Conservation (phyloP, 2,329 filamentous ascomycete species). For the Trichophyton verrucosum region DNA sequence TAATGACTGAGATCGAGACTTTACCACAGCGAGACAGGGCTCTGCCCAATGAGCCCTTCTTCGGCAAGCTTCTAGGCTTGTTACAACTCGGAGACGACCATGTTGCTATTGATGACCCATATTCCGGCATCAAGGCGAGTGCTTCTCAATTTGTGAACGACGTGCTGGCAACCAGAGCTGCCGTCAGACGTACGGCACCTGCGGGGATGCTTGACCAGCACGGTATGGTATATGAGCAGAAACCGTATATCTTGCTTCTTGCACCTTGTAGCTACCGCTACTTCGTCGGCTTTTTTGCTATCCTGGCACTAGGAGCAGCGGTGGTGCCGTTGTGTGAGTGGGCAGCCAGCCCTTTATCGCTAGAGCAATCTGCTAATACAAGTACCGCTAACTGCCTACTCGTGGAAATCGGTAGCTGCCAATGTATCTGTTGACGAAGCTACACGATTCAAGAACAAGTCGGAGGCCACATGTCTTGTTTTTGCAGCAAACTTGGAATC, state of each 20-base stretch:
- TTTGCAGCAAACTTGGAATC: background rate
- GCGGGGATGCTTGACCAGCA: background rate
- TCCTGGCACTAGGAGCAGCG: slow-evolving; percentile 37
- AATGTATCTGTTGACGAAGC: background rate
- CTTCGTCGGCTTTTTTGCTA: slow-evolving; percentile 36
- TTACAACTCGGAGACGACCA: background rate
- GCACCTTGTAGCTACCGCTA: slow-evolving; percentile 39
- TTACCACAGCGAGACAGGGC: background rate
- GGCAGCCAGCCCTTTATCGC: background rate
- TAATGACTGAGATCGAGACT: background rate
- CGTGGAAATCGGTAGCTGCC: background rate
- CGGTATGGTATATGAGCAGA: background rate
- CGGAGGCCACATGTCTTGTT: background rate
- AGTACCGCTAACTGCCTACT: background rate
- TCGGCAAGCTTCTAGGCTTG: background rate
- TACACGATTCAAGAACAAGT: background rate
- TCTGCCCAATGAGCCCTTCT: slow-evolving; percentile 2
- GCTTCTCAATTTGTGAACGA: background rate
- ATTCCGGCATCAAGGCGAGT: background rate
- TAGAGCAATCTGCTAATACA: background rate
- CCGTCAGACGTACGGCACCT: background rate
- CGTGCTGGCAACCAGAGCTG: background rate
- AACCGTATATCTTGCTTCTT: slow-evolving; percentile 30
- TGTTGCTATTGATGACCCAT: background rate
- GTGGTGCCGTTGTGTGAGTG: slow-evolving; percentile 31